Percentiles rank a stretch among this genome's conserved stretches.
Evolutionary conservation across 1,284 basidiomycete species (phyloP).

Genomic region (Malassezia psittaci): DNA sequence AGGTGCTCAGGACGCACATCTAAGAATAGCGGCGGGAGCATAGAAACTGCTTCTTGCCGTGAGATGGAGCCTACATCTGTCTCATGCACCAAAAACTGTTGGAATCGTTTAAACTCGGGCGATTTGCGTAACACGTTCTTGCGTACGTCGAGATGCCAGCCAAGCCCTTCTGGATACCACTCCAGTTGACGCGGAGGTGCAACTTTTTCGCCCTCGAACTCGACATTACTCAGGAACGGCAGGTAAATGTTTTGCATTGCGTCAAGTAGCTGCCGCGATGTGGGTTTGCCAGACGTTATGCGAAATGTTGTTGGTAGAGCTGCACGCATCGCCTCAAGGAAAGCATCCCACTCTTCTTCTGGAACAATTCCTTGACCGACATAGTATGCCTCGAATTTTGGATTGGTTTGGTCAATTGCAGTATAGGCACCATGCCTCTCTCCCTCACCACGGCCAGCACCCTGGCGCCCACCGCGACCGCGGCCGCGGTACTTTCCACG

Average conservation of each 20-base stretch:
- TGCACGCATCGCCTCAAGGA: slow-evolving; percentile 60
- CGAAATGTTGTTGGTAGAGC: slow-evolving; percentile 90
- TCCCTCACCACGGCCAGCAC: not conserved
- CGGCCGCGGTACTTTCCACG: slow-evolving; percentile 6
- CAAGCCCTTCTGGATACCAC: slow-evolving; percentile 88
- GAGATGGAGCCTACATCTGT: slow-evolving; percentile 96
- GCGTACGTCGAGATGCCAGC: slow-evolving; percentile 88
- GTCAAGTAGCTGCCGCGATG: slow-evolving; percentile 33
- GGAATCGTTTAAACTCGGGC: slow-evolving; percentile 90
- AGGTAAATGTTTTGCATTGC: slow-evolving; percentile 55
- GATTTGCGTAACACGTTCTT: slow-evolving; percentile 81
- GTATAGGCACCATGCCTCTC: slow-evolving; percentile 16
- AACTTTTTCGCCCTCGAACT: slow-evolving; percentile 62
- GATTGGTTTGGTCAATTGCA: slow-evolving; percentile 15
- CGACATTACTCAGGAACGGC: slow-evolving; percentile 63
- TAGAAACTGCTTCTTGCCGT: slow-evolving; percentile 93
- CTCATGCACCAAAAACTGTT: slow-evolving; percentile 92
- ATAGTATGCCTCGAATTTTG: slow-evolving; percentile 39
- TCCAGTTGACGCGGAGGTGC: slow-evolving; percentile 69
- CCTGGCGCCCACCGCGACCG: slow-evolving; percentile 10
- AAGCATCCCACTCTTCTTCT: slow-evolving; percentile 62
- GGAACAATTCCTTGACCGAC: slow-evolving; percentile 39
- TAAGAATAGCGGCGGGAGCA: slow-evolving; percentile 90
- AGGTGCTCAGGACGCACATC: slow-evolving; percentile 60
- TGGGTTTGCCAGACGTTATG: slow-evolving; percentile 55